These are phyloP conservation scores for Pulveroboletus sp. DNA, from an alignment of 768 basidiomycete genomes.

Conservation along the genomic window DNA sequence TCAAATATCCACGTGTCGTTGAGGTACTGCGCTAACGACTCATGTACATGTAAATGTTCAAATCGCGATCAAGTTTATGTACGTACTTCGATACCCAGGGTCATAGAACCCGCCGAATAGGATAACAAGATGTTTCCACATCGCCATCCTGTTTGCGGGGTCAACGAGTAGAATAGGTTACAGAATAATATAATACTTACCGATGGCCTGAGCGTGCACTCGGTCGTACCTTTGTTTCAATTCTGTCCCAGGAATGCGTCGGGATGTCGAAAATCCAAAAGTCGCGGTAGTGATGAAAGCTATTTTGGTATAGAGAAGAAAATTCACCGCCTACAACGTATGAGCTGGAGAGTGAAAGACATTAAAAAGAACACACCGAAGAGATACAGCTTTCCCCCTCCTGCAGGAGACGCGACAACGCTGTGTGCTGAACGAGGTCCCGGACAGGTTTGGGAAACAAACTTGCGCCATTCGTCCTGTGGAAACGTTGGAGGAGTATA, in stretches of 20 bases:
- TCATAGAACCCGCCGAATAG: constrained; percentile 92
- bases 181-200: constrained; percentile 27
- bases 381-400: constrained; percentile 84
- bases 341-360: neutral
- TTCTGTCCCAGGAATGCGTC: constrained; percentile 81
- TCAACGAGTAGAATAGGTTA: neutral
- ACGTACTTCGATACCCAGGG: constrained; percentile 72
- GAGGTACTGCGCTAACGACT: constrained; percentile 65
- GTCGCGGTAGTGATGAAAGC: constrained; percentile 86
- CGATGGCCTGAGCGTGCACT: constrained; percentile 83
- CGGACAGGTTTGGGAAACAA: constrained; percentile 80
- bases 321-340: constrained; percentile 70
- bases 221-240: constrained; percentile 81
- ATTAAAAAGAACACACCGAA: constrained; percentile 51
- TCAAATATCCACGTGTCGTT: constrained; percentile 87
- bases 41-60: neutral
- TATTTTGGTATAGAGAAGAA: constrained; percentile 77
- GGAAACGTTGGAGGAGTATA: neutral
- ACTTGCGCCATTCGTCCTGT: constrained; percentile 87
- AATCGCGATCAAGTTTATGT: too few species aligned
- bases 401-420: constrained; percentile 65
- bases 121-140: constrained; percentile 86
- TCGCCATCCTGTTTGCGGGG: constrained; percentile 60
- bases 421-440: constrained; percentile 89
- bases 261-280: constrained; percentile 85